Percentiles rank a stretch among this genome's conserved stretches.
These are phyloP conservation scores for Ramichloridium luteum DNA, from an alignment of 2,329 filamentous ascomycete genomes.

Conservation along the genomic window DNA sequence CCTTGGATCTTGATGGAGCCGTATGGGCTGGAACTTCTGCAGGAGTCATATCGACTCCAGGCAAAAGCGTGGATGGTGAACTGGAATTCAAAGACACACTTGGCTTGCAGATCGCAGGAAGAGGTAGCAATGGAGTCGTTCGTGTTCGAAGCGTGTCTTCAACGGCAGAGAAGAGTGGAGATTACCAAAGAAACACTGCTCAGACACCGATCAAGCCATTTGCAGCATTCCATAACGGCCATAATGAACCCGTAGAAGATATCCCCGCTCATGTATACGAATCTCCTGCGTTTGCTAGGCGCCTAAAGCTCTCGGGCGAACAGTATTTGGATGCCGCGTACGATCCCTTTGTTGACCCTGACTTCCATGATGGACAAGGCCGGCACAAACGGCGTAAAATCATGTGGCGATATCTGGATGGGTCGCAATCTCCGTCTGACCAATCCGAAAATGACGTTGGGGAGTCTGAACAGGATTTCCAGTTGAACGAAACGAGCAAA, in stretches of 20 bases:
- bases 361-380: conserved; percentile 42
- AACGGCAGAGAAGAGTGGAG: conserved; percentile 6
- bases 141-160: no score
- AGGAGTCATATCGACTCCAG: conserved; percentile 40
- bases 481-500: no score
- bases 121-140: conserved; percentile 8
- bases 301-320: conserved; percentile 56
- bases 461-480: no score
- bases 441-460: no score
- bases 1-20: conserved; percentile 56
- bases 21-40: conserved; percentile 49
- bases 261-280: conserved; percentile 45
- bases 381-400: conserved; percentile 60
- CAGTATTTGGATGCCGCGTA: conserved; percentile 51
- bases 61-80: conserved; percentile 46
- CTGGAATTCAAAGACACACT: conserved; percentile 35
- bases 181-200: conserved; percentile 1
- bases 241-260: neutral
- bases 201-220: neutral
- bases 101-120: conserved; percentile 19
- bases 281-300: conserved; percentile 71
- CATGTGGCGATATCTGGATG: conserved; percentile 64
- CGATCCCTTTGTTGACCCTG: conserved; percentile 56
- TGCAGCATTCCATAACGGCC: neutral
- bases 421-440: conserved; percentile 57